phyloP scores from a whole-genome alignment of 2,329 filamentous ascomycete species.

The Fusarium sp. region DNA sequence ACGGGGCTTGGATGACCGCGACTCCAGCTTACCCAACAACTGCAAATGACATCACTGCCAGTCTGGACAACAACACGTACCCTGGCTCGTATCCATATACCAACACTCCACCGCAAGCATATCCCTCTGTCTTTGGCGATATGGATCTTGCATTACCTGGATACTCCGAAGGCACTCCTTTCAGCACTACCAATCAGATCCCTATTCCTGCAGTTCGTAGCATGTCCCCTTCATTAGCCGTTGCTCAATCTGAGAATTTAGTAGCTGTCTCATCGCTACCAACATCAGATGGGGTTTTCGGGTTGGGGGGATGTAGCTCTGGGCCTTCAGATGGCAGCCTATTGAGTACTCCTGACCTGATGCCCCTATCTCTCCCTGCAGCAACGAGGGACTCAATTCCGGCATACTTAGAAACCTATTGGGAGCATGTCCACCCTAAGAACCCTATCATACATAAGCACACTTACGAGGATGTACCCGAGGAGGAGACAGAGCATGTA shows the following conservation, averaged over 20 bases:
- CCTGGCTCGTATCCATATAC: constrained; percentile 47
- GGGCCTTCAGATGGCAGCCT: constrained; percentile 56
- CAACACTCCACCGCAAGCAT: constrained; percentile 48
- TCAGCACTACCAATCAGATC: constrained; percentile 53
- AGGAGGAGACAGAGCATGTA: constrained; percentile 48
- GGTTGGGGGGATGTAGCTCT: constrained; percentile 53
- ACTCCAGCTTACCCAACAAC: constrained; percentile 45
- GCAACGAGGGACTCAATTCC: constrained; percentile 59
- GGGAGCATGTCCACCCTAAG: constrained; percentile 61
- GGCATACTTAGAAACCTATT: constrained; percentile 64
- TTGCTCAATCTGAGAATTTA: constrained; percentile 62
- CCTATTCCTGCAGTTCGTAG: constrained; percentile 61
- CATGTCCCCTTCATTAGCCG: constrained; percentile 60
- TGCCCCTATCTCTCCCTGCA: constrained; percentile 52
- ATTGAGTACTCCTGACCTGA: constrained; percentile 45
- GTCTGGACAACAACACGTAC: constrained; percentile 39
- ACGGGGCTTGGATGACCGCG: constrained; percentile 50
- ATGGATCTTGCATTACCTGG: constrained; percentile 49
- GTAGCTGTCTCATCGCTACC: constrained; percentile 58
- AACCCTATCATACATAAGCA: constrained; percentile 64
- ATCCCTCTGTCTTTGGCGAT: constrained; percentile 50
- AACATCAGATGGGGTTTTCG: constrained; percentile 50
- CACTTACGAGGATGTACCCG: constrained; percentile 55
- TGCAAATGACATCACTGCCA: constrained; percentile 32
- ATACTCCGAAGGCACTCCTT: constrained; percentile 52